phyloP scores from a whole-genome alignment of 495 filamentous ascomycete genomes.

The Lasiosphaeria ovina region DNA sequence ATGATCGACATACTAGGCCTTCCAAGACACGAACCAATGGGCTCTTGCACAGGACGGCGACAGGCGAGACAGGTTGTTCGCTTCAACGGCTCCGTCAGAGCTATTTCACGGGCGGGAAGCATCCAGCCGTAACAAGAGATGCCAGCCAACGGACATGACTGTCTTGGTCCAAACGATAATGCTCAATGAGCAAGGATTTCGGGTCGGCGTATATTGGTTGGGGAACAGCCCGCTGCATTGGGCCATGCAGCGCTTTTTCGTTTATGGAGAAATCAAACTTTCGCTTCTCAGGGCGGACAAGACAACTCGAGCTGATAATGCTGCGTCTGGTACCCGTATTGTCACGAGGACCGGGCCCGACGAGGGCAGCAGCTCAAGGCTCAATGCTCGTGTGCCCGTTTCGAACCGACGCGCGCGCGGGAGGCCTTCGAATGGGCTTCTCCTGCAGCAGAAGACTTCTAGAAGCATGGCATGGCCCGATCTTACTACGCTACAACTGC shows the following conservation, averaged over 20 bases:
- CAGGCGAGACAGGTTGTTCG: neutral
- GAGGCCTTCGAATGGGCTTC: constrained; percentile 4
- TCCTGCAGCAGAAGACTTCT: constrained; percentile 20
- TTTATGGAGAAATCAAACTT: too few species aligned
- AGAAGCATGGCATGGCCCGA: constrained; percentile 15
- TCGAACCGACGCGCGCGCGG: neutral
- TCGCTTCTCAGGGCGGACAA: too few species aligned
- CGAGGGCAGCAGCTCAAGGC: too few species aligned
- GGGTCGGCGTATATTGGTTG: neutral
- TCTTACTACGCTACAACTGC: neutral
- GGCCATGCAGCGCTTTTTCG: too few species aligned
- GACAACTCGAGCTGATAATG: too few species aligned
- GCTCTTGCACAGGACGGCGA: neutral
- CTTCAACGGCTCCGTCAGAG: constrained; percentile 1
- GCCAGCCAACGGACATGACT: neutral
- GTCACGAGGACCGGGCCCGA: too few species aligned
- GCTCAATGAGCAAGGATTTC: neutral
- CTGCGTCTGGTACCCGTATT: too few species aligned
- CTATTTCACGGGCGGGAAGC: neutral
- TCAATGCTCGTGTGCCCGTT: neutral
- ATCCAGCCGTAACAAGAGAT: neutral
- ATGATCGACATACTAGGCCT: neutral
- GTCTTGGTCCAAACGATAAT: neutral
- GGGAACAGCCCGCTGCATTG: neutral
- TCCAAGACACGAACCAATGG: constrained; percentile 2